These are phyloP conservation scores for Kwoniella shivajii DNA, from an alignment of 1,284 basidiomycete species.

Conservation along the genomic window DNA sequence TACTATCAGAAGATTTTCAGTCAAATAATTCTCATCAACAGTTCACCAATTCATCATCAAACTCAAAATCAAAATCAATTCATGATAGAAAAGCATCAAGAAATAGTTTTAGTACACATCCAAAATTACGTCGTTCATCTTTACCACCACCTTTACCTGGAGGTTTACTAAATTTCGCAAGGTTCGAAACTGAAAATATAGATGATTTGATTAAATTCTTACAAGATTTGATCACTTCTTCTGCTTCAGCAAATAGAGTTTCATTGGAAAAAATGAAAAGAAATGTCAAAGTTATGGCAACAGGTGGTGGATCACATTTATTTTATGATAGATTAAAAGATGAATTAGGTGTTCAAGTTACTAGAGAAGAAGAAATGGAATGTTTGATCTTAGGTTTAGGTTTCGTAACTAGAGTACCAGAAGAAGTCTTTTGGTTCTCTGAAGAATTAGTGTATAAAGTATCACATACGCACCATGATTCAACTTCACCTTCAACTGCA, in stretches of 20 bases:
- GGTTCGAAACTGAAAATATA: slow-evolving; percentile 93
- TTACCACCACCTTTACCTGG: slow-evolving; percentile 82
- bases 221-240: slow-evolving; percentile 80
- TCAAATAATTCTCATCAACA: not conserved
- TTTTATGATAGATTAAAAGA: slow-evolving; percentile 82
- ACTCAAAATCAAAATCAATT: no score
- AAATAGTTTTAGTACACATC: slow-evolving; percentile 58
- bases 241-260: slow-evolving; percentile 85
- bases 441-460: slow-evolving; percentile 91
- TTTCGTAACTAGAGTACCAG: slow-evolving; percentile 92
- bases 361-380: slow-evolving; percentile 96
- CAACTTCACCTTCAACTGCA: slow-evolving; percentile 18
- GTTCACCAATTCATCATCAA: not conserved
- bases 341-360: slow-evolving; percentile 80
- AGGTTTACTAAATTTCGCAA: slow-evolving; percentile 95
- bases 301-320: slow-evolving; percentile 93
- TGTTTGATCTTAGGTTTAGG: slow-evolving; percentile 95
- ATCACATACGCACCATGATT: slow-evolving; percentile 73
- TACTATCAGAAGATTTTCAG: slow-evolving; percentile 29
- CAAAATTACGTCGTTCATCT: slow-evolving; percentile 67
- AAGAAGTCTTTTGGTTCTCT: slow-evolving; percentile 98
- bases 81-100: no score
- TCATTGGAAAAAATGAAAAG: slow-evolving; percentile 86
- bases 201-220: slow-evolving; percentile 85
- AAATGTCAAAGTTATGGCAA: slow-evolving; percentile 96